phyloP scores from a whole-genome alignment of 331 rosid genomes.

The Dryas integrifolia region DNA sequence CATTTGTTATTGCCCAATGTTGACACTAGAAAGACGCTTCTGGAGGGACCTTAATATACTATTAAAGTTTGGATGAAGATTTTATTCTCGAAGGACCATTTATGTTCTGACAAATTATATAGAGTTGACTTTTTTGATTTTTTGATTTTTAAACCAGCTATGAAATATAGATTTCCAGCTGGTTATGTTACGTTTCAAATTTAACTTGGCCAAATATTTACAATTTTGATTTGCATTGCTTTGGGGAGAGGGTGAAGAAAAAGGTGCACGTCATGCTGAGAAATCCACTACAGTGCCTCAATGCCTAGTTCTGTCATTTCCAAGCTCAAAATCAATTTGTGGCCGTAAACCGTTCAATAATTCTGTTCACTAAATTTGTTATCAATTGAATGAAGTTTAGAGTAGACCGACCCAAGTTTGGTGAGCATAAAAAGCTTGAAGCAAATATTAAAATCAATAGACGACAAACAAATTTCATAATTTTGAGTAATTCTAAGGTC shows the following conservation, averaged over 20 bases:
- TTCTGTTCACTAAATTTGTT: no score
- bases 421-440: no score
- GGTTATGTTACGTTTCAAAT: background rate
- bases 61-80: background rate
- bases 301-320: no score
- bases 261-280: background rate
- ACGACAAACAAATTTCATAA: no score
- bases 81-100: background rate
- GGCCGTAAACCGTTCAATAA: no score
- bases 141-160: background rate
- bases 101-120: background rate
- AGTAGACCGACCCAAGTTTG: no score
- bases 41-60: background rate
- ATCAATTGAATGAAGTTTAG: no score
- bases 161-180: background rate
- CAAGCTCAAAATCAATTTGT: no score
- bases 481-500: no score
- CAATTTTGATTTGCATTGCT: background rate
- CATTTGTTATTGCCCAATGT: conserved; percentile 2
- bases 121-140: background rate
- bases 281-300: no score
- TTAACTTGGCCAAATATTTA: background rate
- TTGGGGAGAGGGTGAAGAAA: background rate
- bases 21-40: background rate
- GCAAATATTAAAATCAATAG: no score